Conservation (phyloP, 2,329 filamentous ascomycete species). For the Acrocalymma vagum region DNA sequence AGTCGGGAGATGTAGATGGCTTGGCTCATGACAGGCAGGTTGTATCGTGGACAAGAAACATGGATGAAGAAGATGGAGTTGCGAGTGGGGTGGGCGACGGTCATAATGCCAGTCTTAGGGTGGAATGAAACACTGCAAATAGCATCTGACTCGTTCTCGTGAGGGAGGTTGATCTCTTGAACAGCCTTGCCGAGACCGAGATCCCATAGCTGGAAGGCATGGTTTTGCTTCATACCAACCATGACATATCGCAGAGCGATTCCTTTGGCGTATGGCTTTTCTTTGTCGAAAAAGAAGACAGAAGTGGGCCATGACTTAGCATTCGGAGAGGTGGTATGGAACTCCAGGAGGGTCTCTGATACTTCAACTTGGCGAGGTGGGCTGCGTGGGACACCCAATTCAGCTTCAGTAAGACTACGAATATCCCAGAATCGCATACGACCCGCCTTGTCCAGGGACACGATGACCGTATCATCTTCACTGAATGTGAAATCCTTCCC, state of each 20-base stretch:
- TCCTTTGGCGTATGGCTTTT: conserved; percentile 89
- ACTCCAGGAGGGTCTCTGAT: conserved; percentile 83
- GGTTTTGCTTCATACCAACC: conserved; percentile 98
- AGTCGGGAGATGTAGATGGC: conserved; percentile 86
- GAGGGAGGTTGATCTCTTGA: conserved; percentile 95
- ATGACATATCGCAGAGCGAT: conserved; percentile 93
- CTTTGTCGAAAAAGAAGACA: conserved; percentile 94
- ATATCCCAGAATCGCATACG: conserved; percentile 99
- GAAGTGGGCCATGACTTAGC: conserved; percentile 98
- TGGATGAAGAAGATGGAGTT: conserved; percentile 99
- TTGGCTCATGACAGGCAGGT: conserved; percentile 80
- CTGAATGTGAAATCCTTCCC: conserved; percentile 99
- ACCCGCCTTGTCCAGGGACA: conserved; percentile 95
- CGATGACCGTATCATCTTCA: conserved; percentile 92
- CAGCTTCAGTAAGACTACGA: conserved; percentile 71
- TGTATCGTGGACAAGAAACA: conserved; percentile 92
- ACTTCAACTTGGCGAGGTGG: conserved; percentile 72
- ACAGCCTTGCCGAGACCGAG: conserved; percentile 93
- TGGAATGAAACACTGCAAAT: conserved; percentile 98
- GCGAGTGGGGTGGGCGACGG: conserved; percentile 93
- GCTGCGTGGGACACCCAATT: conserved; percentile 51
- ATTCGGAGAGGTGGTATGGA: conserved; percentile 83
- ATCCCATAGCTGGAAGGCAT: conserved; percentile 98
- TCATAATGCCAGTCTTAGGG: conserved; percentile 88
- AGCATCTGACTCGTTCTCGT: conserved; percentile 95